Percentiles rank a stretch among this genome's conserved stretches.
Evolutionary conservation across 345 rosid genomes (phyloP).

Genomic region (Lepidium sativum): DNA sequence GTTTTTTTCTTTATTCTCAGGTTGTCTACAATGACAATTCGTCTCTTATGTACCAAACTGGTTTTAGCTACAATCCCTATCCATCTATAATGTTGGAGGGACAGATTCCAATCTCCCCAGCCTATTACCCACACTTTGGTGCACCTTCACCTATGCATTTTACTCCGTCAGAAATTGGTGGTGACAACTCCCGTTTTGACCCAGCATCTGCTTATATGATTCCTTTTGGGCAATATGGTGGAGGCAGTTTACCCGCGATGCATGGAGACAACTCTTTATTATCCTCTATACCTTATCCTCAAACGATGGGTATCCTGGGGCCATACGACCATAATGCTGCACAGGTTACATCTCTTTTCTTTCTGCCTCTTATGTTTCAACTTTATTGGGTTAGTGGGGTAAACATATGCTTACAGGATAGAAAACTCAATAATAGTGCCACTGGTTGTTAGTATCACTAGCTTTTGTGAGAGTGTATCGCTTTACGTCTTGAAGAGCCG

Average conservation of each 20-base stretch:
- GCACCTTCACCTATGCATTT: constrained; percentile 39
- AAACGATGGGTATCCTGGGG: constrained; percentile 64
- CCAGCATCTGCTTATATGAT: constrained; percentile 46
- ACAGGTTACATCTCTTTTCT: constrained; percentile 35
- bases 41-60: constrained; percentile 44
- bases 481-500: not conserved
- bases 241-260: constrained; percentile 31
- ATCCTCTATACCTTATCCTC: constrained; percentile 46
- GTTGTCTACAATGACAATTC: constrained; percentile 49
- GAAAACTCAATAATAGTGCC: not conserved
- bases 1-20: constrained; percentile 20
- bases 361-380: not conserved
- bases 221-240: constrained; percentile 50
- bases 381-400: not conserved
- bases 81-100: constrained; percentile 52
- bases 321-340: constrained; percentile 49
- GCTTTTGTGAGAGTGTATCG: not conserved
- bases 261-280: constrained; percentile 33
- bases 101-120: constrained; percentile 44
- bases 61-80: constrained; percentile 44
- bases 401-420: not conserved
- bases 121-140: constrained; percentile 36
- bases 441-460: not conserved
- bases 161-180: constrained; percentile 35
- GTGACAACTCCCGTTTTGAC: no score